phyloP scores from a whole-genome alignment of 2,329 filamentous ascomycete species.

The Fusarium marasasianum region DNA sequence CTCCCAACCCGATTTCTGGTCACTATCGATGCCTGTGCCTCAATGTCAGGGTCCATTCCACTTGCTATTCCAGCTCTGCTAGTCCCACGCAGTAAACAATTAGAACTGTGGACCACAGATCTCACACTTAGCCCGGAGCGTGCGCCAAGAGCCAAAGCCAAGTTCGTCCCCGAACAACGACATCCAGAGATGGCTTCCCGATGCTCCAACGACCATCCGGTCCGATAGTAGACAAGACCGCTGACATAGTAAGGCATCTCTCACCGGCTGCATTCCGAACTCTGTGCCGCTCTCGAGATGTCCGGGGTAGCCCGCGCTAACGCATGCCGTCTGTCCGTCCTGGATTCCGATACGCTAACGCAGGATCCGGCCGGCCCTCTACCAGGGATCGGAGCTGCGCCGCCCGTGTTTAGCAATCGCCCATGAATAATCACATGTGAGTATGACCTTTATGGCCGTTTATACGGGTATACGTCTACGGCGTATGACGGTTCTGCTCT shows the following conservation, averaged over 20 bases:
- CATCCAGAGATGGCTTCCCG: too few species aligned
- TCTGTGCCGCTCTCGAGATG: not conserved
- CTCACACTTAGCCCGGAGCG: too few species aligned
- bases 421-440: not conserved
- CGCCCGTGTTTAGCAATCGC: not conserved
- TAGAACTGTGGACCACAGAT: accelerated
- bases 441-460: not conserved
- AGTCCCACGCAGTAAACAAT: not conserved
- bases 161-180: not conserved
- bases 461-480: not conserved
- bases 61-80: not conserved
- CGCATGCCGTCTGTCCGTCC: not conserved
- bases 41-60: accelerated
- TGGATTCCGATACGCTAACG: not conserved
- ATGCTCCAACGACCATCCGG: not conserved
- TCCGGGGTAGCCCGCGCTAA: not conserved
- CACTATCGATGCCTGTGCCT: not conserved
- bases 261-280: not conserved
- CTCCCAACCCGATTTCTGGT: accelerated
- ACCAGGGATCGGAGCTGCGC: not conserved
- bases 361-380: not conserved
- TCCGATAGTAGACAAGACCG: not conserved
- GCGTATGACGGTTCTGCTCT: not conserved
- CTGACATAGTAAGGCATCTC: not conserved
- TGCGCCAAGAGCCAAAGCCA: not conserved